Conservation (phyloP, 2,329 filamentous ascomycete genomes). For the Thermomyces lanuginosus region DNA sequence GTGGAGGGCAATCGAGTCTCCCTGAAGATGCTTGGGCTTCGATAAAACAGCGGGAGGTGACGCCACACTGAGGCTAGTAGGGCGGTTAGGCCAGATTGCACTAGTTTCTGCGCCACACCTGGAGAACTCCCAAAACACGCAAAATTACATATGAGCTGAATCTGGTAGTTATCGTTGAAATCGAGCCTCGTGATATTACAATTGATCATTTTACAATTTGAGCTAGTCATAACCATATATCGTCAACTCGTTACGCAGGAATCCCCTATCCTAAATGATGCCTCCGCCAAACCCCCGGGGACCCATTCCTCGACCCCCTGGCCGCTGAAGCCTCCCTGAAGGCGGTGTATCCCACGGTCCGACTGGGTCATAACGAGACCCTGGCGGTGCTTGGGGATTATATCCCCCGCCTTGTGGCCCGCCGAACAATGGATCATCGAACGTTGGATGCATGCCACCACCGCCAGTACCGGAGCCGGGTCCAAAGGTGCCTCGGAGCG, state of each 20-base stretch:
- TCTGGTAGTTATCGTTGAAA: too few relatives aligned
- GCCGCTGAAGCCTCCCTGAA: slow-evolving; percentile 28
- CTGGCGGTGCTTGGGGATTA: slow-evolving; percentile 64
- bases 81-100: too few relatives aligned
- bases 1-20: too few relatives aligned
- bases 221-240: too few relatives aligned
- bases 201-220: too few relatives aligned
- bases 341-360: slow-evolving; percentile 49
- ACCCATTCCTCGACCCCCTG: slow-evolving; percentile 33
- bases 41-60: too few relatives aligned
- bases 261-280: neutral
- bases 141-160: too few relatives aligned
- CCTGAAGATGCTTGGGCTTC: too few relatives aligned
- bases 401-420: slow-evolving; percentile 39
- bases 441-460: slow-evolving; percentile 88
- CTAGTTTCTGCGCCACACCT: too few relatives aligned
- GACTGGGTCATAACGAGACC: slow-evolving; percentile 79
- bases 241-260: neutral
- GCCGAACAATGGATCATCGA: slow-evolving; percentile 75
- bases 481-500: slow-evolving; percentile 51
- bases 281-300: slow-evolving; percentile 26
- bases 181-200: too few relatives aligned
- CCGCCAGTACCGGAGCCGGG: slow-evolving; percentile 45
- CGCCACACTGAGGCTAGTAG: too few relatives aligned
- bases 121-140: too few relatives aligned